phyloP scores from a whole-genome alignment of 2,329 filamentous ascomycete genomes.

The Colletotrichum theobromicola region DNA sequence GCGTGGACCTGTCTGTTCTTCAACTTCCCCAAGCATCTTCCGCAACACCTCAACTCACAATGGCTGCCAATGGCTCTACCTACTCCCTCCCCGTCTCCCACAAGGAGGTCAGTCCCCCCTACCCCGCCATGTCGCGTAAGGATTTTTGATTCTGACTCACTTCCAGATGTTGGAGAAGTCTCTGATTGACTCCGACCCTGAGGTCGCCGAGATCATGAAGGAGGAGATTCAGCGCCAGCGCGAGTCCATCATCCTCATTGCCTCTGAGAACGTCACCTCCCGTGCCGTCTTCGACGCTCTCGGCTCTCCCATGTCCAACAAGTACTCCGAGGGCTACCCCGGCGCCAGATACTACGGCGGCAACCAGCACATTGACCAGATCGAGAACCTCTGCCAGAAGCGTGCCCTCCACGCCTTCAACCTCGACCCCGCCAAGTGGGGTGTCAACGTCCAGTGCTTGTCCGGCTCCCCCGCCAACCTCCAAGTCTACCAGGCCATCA shows the following conservation, averaged over 20 bases:
- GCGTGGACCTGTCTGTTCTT: constrained; percentile 4
- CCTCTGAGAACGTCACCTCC: constrained; percentile 99
- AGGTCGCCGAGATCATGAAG: constrained; percentile 97
- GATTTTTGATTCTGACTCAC: constrained; percentile 35
- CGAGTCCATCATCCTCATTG: constrained; percentile 98
- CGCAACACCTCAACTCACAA: constrained; percentile 30
- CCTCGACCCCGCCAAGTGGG: constrained; percentile 88
- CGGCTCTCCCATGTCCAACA: constrained; percentile 95
- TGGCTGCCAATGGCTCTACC: constrained; percentile 46
- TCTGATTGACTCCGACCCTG: constrained; percentile 87
- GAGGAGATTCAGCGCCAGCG: constrained; percentile 95
- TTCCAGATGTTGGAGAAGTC: constrained; percentile 92
- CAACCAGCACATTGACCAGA: constrained; percentile 97
- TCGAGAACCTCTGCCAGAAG: constrained; percentile 93
- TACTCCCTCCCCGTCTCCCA: constrained; percentile 60
- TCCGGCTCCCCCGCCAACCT: constrained; percentile 95
- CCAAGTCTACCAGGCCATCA: constrained; percentile 97
- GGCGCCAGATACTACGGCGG: constrained; percentile 98
- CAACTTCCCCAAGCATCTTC: not conserved
- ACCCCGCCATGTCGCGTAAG: constrained; percentile 21
- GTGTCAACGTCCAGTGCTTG: constrained; percentile 96
- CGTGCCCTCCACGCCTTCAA: constrained; percentile 92
- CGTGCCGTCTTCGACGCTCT: constrained; percentile 97
- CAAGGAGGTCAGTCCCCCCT: constrained; percentile 52
- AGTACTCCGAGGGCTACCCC: constrained; percentile 99